Evolutionary conservation across 768 basidiomycete genomes (phyloP), one percentile per base, ranked within the genome.

Genomic region (Asterophora parasitica): DNA sequence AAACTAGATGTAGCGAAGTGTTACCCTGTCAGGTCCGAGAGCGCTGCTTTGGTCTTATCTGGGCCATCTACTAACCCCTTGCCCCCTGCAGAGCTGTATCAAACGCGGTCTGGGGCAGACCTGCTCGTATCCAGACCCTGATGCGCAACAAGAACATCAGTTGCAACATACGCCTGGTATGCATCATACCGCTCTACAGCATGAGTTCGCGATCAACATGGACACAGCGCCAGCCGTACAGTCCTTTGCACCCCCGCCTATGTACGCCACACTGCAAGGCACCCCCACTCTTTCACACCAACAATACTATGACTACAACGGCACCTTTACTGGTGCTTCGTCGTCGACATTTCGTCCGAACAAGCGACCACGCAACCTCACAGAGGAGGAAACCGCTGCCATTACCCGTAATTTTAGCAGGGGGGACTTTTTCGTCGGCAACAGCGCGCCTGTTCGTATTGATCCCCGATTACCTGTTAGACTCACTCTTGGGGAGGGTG

Each of bases 381-480:
- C 88, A 2, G 88, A 90, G 55, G 87, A 90, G 52, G 88, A 90
- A 63, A 78, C 88, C 2, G 85, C 85, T 9, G 86, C 87, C 27
- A 89, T 90, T 68, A 87, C 86, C 1, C 78, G 87, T 62, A 88
- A 87, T 58, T 90, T 86, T 57, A 83, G 72, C 52, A 79, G 88
- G 43, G 88, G 88, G 4, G 87, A 90, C 61, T 90, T 90, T 63
- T 90, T 81, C 58, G 83, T 90, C 43, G 88, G 87, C 46, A 80
- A 73, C 31, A 88, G 83, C 55, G 88, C 86, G 1, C 88, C 88
- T 7, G 85, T 90, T 37, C 80, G 85, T 56, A 89, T 90, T 65
- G 88, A 90, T 60, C 85, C 87, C 16, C 79, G 87, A 44, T 66
- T 90, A 35, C 85, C 88, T 11, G 88, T 90, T 51, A 73, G 85